Conservation (phyloP, 257 asterid genomes). For the Lantana camara region DNA sequence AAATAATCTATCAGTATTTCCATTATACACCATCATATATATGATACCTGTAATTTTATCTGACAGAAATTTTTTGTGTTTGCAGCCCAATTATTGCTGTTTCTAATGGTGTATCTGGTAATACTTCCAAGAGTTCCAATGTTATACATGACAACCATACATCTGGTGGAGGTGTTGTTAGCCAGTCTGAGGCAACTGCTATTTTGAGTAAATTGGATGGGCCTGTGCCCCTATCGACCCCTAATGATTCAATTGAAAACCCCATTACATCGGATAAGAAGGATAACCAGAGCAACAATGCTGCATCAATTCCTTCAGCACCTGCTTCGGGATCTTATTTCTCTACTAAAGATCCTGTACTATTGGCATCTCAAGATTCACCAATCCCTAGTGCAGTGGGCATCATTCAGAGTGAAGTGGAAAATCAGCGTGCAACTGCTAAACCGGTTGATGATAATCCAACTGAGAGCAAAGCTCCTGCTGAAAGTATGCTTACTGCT, state of each 20-base stretch:
- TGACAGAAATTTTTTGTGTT: conserved; percentile 31
- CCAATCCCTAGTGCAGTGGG: conserved; percentile 41
- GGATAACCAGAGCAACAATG: conserved; percentile 35
- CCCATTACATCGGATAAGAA: conserved; percentile 28
- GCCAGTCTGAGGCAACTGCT: conserved; percentile 31
- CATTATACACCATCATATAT: not conserved
- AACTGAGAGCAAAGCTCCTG: conserved; percentile 43
- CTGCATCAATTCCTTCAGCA: conserved; percentile 35
- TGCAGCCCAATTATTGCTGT: conserved; percentile 55
- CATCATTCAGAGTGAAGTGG: conserved; percentile 40
- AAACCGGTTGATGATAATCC: conserved; percentile 39
- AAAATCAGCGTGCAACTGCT: conserved; percentile 33
- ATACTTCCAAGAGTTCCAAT: conserved; percentile 42
- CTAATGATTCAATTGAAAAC: conserved; percentile 37
- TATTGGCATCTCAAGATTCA: conserved; percentile 51
- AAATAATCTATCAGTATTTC: conserved; percentile 12
- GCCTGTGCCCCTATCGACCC: conserved; percentile 33
- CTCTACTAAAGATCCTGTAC: conserved; percentile 52
- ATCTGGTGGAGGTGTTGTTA: conserved; percentile 32
- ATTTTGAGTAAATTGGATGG: conserved; percentile 39
- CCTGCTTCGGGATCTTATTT: conserved; percentile 44
- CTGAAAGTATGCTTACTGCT: conserved; percentile 39
- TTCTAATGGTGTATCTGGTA: conserved; percentile 51
- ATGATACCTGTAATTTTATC: conserved; percentile 1
- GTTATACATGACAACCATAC: conserved; percentile 34